Evolutionary conservation across 2,329 filamentous ascomycete species (phyloP).

Genomic region (Aspergillus fructus): DNA sequence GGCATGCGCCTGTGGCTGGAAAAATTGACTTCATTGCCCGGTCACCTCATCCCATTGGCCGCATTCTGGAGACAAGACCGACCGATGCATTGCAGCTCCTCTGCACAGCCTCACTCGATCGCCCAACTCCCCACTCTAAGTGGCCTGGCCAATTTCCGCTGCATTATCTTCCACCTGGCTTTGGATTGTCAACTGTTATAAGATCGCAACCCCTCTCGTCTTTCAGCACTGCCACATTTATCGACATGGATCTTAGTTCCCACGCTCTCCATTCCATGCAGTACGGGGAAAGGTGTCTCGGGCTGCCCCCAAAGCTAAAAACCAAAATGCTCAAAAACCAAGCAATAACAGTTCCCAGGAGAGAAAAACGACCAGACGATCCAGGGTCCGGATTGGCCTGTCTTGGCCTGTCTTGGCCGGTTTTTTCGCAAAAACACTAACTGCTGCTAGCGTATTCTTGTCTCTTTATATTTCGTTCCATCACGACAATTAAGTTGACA

Average conservation of each 20-base stretch:
- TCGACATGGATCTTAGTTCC: not conserved
- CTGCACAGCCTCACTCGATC: conserved; percentile 5
- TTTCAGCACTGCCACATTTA: not conserved
- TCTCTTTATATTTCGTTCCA: not conserved
- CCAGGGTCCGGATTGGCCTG: not conserved
- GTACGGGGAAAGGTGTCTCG: too few relatives aligned
- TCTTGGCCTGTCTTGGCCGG: not conserved
- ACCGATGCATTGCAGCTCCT: not conserved
- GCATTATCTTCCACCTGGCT: not conserved
- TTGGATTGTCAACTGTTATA: not conserved
- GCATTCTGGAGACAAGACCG: not conserved
- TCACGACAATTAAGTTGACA: not conserved
- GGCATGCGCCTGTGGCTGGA: conserved; percentile 6
- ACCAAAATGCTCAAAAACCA: not conserved
- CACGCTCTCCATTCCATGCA: too few relatives aligned
- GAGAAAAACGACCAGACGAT: not conserved
- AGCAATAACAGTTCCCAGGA: not conserved
- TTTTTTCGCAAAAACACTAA: not conserved
- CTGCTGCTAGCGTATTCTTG: not conserved
- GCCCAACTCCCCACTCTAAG: not conserved
- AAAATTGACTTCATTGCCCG: not conserved
- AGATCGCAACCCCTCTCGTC: not conserved
- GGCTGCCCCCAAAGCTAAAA: not conserved
- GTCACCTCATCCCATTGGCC: not conserved
- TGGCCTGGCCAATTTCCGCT: too few relatives aligned